These are phyloP conservation scores for Leishmania arabica DNA, from an alignment of 208 protist genomes.

Conservation along the genomic window DNA sequence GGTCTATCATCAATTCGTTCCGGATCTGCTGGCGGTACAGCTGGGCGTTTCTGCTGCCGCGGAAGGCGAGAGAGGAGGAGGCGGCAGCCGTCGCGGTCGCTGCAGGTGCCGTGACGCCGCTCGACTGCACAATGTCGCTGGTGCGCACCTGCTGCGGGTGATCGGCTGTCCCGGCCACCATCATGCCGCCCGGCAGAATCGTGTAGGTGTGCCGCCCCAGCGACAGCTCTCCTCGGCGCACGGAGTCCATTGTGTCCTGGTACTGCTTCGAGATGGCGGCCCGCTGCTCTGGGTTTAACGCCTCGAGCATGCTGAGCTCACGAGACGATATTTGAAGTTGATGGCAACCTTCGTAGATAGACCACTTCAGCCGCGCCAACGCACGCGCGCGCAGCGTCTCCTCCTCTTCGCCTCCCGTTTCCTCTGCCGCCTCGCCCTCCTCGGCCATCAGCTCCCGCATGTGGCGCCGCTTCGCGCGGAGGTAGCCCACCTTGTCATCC, in stretches of 20 bases:
- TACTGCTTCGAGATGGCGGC: slow-evolving; percentile 58
- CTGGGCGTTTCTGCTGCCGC: slow-evolving; percentile 37
- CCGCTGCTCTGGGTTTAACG: slow-evolving; percentile 60
- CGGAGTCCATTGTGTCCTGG: slow-evolving; percentile 74
- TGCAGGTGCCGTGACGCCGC: slow-evolving; percentile 9
- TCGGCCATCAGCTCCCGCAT: slow-evolving; percentile 76
- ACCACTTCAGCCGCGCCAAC: slow-evolving; percentile 67
- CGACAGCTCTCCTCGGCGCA: slow-evolving; percentile 67
- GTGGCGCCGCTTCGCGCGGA: slow-evolving; percentile 63
- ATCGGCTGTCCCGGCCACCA: slow-evolving; percentile 59
- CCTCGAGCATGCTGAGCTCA: slow-evolving; percentile 79
- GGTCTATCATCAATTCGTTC: slow-evolving; percentile 76
- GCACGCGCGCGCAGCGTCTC: slow-evolving; percentile 75
- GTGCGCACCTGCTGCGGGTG: slow-evolving; percentile 43
- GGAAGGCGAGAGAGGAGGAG: slow-evolving; percentile 6
- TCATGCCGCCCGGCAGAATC: slow-evolving; percentile 79
- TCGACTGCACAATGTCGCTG: slow-evolving; percentile 24
- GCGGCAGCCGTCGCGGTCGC: slow-evolving; percentile 1
- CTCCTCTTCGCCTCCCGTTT: slow-evolving; percentile 79
- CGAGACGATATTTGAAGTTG: slow-evolving; percentile 77
- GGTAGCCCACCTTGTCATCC: slow-evolving; percentile 70
- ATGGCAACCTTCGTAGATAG: slow-evolving; percentile 78
- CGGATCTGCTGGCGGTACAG: slow-evolving; percentile 72
- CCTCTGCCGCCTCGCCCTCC: slow-evolving; percentile 56
- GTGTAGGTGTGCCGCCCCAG: slow-evolving; percentile 85